Evolutionary conservation across 2,329 filamentous ascomycete species (phyloP).

Genomic region (Diaporthe ilicicola): DNA sequence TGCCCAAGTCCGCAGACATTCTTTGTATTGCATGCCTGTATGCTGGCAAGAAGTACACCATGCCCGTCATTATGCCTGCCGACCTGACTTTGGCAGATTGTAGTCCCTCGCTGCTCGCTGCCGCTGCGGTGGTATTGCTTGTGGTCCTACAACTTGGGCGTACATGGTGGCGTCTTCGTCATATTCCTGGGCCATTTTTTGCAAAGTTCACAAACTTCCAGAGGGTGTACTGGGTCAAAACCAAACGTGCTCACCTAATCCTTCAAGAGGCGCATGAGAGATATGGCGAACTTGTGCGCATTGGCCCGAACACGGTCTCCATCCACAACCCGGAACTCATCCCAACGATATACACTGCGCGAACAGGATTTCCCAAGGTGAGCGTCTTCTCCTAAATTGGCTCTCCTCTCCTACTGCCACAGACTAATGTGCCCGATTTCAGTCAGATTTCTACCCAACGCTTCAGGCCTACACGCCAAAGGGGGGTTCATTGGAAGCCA

Average conservation of each 20-base stretch:
- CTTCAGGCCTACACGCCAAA: slow-evolving; percentile 37
- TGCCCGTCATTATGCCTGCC: background rate
- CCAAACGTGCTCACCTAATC: slow-evolving; percentile 31
- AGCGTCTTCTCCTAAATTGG: background rate
- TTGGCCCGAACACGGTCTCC: slow-evolving; percentile 57
- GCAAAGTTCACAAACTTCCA: slow-evolving; percentile 35
- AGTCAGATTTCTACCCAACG: slow-evolving; percentile 41
- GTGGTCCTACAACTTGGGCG: background rate
- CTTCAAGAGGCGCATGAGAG: slow-evolving; percentile 46
- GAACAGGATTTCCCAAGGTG: slow-evolving; percentile 38
- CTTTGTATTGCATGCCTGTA: background rate
- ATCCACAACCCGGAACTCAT: slow-evolving; percentile 48
- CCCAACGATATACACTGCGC: slow-evolving; percentile 35
- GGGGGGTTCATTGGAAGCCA: slow-evolving; percentile 34
- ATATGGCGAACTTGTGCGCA: slow-evolving; percentile 58
- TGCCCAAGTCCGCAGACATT: background rate
- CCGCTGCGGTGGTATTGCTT: background rate
- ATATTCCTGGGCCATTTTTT: slow-evolving; percentile 37
- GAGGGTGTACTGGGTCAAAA: slow-evolving; percentile 36
- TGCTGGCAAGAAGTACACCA: background rate
- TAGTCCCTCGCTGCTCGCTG: background rate
- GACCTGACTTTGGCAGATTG: background rate
- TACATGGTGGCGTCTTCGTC: slow-evolving; percentile 34
- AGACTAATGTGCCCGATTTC: background rate
- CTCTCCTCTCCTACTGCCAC: background rate